phyloP scores from a whole-genome alignment of 2,329 filamentous ascomycete genomes.

The Colletotrichum simmondsii region DNA sequence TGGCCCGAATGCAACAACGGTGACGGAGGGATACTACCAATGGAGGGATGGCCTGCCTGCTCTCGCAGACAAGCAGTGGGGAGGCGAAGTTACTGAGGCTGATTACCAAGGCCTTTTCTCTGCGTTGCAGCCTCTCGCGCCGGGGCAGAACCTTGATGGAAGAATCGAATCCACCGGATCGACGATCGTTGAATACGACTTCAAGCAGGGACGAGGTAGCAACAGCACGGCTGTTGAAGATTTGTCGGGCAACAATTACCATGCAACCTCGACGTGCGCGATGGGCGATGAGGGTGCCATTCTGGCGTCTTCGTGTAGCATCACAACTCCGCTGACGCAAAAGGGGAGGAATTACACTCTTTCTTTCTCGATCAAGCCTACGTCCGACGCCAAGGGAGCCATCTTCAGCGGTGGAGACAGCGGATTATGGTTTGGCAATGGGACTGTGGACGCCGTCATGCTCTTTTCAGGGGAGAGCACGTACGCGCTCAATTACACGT shows the following conservation, averaged over 20 bases:
- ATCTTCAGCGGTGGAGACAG: conserved; percentile 32
- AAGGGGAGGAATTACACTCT: conserved; percentile 70
- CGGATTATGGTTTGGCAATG: conserved; percentile 34
- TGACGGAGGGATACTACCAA: conserved; percentile 40
- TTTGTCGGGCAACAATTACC: conserved; percentile 37
- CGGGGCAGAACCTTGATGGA: conserved; percentile 39
- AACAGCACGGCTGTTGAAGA: conserved; percentile 31
- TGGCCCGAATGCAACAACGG: conserved; percentile 39
- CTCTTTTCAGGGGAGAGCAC: conserved; percentile 32
- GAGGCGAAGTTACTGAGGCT: conserved; percentile 33
- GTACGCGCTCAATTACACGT: conserved; percentile 34
- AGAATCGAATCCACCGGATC: conserved; percentile 31
- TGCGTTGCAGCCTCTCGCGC: conserved; percentile 35
- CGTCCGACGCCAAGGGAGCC: conserved; percentile 22
- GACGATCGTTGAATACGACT: conserved; percentile 36
- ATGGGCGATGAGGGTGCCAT: conserved; percentile 36
- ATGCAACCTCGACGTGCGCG: conserved; percentile 25
- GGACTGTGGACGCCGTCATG: conserved; percentile 31
- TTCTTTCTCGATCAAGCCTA: conserved; percentile 50
- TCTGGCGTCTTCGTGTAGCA: conserved; percentile 49
- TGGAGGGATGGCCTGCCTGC: conserved; percentile 39
- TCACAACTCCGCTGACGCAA: conserved; percentile 58
- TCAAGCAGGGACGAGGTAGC: conserved; percentile 8
- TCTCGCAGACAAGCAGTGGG: conserved; percentile 42
- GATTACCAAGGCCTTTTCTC: conserved; percentile 28